Conservation (phyloP, 352 stramenopile species). For the Phytophthora europaea region DNA sequence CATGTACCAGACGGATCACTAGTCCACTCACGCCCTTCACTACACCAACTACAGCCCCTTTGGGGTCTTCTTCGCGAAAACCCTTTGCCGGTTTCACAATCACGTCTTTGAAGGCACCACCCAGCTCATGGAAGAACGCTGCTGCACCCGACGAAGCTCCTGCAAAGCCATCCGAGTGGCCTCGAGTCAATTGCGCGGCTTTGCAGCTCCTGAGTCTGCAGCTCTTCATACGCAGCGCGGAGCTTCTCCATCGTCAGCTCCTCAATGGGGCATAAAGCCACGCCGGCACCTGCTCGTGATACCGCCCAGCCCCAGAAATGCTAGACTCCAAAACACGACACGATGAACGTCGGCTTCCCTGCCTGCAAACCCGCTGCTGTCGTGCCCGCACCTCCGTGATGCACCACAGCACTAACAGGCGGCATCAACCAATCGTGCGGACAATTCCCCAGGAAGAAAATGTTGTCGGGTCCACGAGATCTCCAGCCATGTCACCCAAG, state of each 20-base stretch:
- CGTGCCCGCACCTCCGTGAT: constrained; percentile 87
- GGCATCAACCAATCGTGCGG: constrained; percentile 94
- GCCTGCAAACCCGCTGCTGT: constrained; percentile 89
- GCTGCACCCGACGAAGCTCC: constrained; percentile 53
- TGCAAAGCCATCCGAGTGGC: constrained; percentile 43
- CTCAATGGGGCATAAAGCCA: constrained; percentile 81
- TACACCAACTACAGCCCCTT: constrained; percentile 58
- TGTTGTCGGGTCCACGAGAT: constrained; percentile 47
- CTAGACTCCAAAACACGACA: constrained; percentile 96
- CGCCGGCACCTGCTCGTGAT: constrained; percentile 78
- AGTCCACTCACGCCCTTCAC: constrained; percentile 54
- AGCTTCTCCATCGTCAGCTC: constrained; percentile 85
- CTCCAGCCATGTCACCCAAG: constrained; percentile 80
- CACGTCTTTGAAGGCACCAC: constrained; percentile 59
- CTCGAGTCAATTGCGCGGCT: constrained; percentile 51
- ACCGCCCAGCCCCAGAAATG: constrained; percentile 94
- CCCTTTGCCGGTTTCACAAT: constrained; percentile 53
- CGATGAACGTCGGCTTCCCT: constrained; percentile 93
- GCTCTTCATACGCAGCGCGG: constrained; percentile 63
- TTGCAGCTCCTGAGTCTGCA: constrained; percentile 58
- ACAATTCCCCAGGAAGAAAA: constrained; percentile 73
- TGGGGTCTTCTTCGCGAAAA: constrained; percentile 56
- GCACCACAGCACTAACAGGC: constrained; percentile 86
- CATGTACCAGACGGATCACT: too few species aligned
- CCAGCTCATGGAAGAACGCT: constrained; percentile 62